phyloP scores from a whole-genome alignment of 441 rosid species.

The Brassica hybrid region DNA sequence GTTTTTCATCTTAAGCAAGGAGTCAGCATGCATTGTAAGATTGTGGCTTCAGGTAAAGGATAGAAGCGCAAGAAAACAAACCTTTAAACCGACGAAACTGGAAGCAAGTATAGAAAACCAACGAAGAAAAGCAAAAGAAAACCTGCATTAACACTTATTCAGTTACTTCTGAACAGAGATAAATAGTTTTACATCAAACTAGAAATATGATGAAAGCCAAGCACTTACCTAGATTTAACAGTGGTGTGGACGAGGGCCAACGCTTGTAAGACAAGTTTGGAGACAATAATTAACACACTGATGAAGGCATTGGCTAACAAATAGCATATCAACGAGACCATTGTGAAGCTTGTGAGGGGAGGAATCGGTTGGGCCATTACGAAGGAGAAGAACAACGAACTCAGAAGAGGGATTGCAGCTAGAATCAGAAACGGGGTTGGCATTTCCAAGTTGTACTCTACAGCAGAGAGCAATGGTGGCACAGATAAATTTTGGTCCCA shows the following conservation, averaged over 20 bases:
- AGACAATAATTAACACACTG: conserved; percentile 61
- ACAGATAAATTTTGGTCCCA: conserved; percentile 74
- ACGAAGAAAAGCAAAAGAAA: conserved; percentile 53
- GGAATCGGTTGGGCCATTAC: conserved; percentile 77
- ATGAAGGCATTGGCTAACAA: conserved; percentile 76
- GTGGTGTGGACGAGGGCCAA: conserved; percentile 69
- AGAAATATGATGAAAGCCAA: conserved; percentile 31
- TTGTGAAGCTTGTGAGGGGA: conserved; percentile 66
- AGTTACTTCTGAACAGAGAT: conserved; percentile 27
- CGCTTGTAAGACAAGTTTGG: conserved; percentile 74
- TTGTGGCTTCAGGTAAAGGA: conserved; percentile 14
- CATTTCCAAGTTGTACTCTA: conserved; percentile 82
- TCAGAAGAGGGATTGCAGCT: conserved; percentile 60
- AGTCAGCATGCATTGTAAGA: neutral
- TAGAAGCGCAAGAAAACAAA: conserved; percentile 29
- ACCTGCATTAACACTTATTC: conserved; percentile 57
- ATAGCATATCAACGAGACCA: conserved; percentile 73
- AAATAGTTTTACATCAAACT: conserved; percentile 3
- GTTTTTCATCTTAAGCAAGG: conserved; percentile 16
- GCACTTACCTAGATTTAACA: conserved; percentile 70
- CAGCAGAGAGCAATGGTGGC: conserved; percentile 76
- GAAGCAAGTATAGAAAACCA: conserved; percentile 71
- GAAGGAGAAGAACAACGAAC: conserved; percentile 66
- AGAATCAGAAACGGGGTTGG: conserved; percentile 74
- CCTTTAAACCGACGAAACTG: conserved; percentile 74